These are phyloP conservation scores for Entomortierella chlamydospora DNA, from an alignment of 192 early-diverging fungal species.

Conservation along the genomic window DNA sequence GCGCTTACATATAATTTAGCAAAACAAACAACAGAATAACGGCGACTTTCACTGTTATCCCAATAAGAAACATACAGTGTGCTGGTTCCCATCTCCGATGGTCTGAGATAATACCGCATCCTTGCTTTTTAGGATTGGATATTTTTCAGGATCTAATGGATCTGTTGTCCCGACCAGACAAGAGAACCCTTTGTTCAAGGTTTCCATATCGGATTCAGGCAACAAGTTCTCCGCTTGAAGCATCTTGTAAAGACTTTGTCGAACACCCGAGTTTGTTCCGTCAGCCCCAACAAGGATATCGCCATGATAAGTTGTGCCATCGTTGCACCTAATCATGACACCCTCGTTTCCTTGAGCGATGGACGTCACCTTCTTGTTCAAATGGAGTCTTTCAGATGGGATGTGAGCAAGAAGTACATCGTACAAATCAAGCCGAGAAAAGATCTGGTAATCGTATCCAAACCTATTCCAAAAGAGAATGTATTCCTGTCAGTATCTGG, in stretches of 20 bases:
- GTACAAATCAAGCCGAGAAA: slow-evolving; percentile 27
- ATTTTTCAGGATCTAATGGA: slow-evolving; percentile 11
- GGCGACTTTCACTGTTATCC: background rate
- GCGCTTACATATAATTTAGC: background rate
- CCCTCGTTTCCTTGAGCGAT: slow-evolving; percentile 9
- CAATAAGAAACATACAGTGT: slow-evolving; percentile 9
- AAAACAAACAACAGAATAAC: background rate
- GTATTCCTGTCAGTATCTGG: too few species aligned
- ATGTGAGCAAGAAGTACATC: slow-evolving; percentile 17
- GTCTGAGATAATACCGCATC: slow-evolving; percentile 10
- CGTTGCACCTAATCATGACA: slow-evolving; percentile 15
- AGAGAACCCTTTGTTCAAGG: slow-evolving; percentile 10
- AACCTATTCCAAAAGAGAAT: too few species aligned
- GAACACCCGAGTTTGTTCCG: slow-evolving; percentile 15
- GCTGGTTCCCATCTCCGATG: slow-evolving; percentile 16
- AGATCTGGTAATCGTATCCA: slow-evolving; percentile 24
- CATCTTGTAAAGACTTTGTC: slow-evolving; percentile 18
- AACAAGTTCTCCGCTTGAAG: background rate
- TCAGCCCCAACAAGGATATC: slow-evolving; percentile 41
- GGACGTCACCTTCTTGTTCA: slow-evolving; percentile 12
- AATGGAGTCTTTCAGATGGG: slow-evolving; percentile 2
- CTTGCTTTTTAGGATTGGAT: slow-evolving; percentile 9
- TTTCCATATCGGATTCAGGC: slow-evolving; percentile 1
- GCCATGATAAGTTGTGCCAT: slow-evolving; percentile 15
- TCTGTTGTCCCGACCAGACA: slow-evolving; percentile 30